Base-by-base conservation (phyloP, 768 basidiomycete genomes). In the Phlegmacium glaucopus region DNA sequence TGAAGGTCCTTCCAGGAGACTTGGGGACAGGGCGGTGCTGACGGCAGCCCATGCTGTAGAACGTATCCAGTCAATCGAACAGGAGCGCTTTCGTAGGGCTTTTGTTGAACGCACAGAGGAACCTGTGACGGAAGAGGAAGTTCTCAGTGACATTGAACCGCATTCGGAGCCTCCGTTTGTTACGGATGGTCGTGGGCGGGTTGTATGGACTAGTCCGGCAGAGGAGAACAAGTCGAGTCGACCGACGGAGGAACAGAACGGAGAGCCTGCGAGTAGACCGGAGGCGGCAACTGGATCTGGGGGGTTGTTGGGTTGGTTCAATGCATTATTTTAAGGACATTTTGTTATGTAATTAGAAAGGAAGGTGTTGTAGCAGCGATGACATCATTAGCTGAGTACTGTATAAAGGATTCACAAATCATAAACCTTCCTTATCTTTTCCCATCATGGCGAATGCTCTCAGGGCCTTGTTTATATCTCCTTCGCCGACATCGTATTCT, bases 171-270 rank as follows among this genome's bases (percentile, higher is more conserved):
- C 32, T 10, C 78, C 80, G 6, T 84, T 83, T 55, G 68, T 80
- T 48, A 84, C 83, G 11, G 83, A 85, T 60, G 82, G 82, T 22
- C 71, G 83, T 39, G 82, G 82, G 8, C 69, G 82, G 46, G 82
- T 83, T 16, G 76, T 83, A 13, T 72, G 73, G 62, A 74, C 67
- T 9, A 59, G 62, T 42, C 37, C 48, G 4, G 28, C 44, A 15
- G 55, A 50, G 44, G 51, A 48, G 44, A 30, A 55, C 50, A 52
- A 52, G 48, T 26, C 32, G 9, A 32, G 30, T 13, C 30, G 30
- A 13, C 30, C 30, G 32, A n/a, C 10, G 32, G 32, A 34, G 42
- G 48, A 18, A 44, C 36, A 42, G 30, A 36, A 22, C 26, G 38
- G 34, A 35, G 41, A 28, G 40, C 12, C 26, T 17, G 34, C 37